Base-by-base conservation (phyloP, 2,329 filamentous ascomycete genomes). In the Nannizzia gypsea region DNA sequence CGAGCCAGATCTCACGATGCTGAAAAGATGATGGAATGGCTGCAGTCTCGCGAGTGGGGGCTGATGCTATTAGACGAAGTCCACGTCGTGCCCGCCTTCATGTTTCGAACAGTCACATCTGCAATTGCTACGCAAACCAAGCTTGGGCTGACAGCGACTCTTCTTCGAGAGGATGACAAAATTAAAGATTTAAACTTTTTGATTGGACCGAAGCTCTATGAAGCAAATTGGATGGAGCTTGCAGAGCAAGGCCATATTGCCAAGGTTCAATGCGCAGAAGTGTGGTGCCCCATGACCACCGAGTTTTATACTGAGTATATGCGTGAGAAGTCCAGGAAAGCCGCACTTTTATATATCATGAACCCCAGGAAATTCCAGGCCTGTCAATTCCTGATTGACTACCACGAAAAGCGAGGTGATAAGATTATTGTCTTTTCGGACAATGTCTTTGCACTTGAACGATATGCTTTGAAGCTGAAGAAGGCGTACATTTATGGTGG, bases 151-250 rank as follows among this genome's bases (percentile, higher is more conserved):
- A 99, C 93, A 0, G 93, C 93, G 0, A 99, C 93, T 0, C 78
- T 99, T 9, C 83, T 99, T 15, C 84, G 93, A 77, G 93, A 99
- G 74, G 93, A 99, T 69, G 92, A 99, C 78, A 97, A 97, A 77
- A 99, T 99, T 70, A 89, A 89, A 26, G 91, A 97, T 78, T 76
- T 99, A 52, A 99, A 99, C 72, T 99, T 97, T 70, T 77, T 99
- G 61, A 97, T 99, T 68, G 93, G 93, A 0, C 93, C 93, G 0
- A 99, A 99, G 73, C 79, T 99, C 0, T 99, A 96, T 70, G 93
- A 99, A 74, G 93, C 93, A 28, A 99, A 99, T 72, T 99, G 93
- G 93, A 96, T 97, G 85, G 93, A 99, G 72, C 82, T 99, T 44
- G 93, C 92, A 0, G 89, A 96, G 68, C 90, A 96, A 74, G 93